Base-by-base conservation (phyloP, 73 alveolate species). In the Paramecium biaurelia region DNA sequence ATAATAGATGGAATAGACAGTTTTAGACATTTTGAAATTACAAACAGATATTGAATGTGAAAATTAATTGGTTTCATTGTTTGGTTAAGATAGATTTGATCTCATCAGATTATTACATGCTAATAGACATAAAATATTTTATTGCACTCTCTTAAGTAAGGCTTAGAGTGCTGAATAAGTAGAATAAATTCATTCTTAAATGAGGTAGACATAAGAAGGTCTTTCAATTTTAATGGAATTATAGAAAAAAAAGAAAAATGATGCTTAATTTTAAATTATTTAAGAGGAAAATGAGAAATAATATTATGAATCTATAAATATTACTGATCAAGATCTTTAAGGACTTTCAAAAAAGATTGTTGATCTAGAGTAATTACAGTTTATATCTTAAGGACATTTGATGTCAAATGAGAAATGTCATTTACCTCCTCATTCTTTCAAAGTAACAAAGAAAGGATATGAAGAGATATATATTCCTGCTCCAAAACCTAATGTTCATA, bases 381-480 rank as follows among this genome's bases (percentile, higher is more conserved):
- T 94, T 86, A 85, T 92, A 10, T 94, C 93, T 89, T 97, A 97
- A 11, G 97, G 97, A 49, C 98, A 96, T 58, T 92, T 93, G 28
- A 95, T 97, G 97, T 86, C 98, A 4, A 95, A 95, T 92, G 92
- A 95, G 45, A 94, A 97, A 45, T 95, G 97, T 79, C 87, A 92
- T 79, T 96, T 97, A 23, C 98, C 99, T 7, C 89, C 93, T 76
- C 97, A 96, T 68, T 94, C 98, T 5, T 76, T 93, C 32, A 97
- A 92, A 85, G 93, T 92, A 58, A 84, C 97, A 53, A 94, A 96
- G 7, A 95, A 93, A 86, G 99, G 99, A 21, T 98, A 98, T 92
- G 99, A 98, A 90, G 99, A 98, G 85, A 97, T 98, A 57, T 85
- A 89, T 37, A 97, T 98, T 24, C 99, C 99, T 5, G 99, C 99